Conservation (phyloP, 2,329 filamentous ascomycete genomes). For the Aspergillus pseudotamarii region DNA sequence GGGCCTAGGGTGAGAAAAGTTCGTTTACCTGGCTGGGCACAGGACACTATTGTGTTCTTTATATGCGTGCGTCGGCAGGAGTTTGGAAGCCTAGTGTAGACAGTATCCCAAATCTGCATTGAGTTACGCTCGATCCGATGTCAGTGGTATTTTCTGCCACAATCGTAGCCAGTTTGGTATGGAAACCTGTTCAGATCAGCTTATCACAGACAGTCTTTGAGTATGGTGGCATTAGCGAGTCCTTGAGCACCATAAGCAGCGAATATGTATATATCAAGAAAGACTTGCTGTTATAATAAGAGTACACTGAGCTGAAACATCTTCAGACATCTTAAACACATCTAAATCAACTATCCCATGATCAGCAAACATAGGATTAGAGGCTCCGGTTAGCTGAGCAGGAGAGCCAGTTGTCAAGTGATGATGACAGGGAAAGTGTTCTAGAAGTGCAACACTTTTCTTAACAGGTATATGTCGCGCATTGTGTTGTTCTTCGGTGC, state of each 20-base stretch:
- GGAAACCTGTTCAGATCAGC: slow-evolving; percentile 37
- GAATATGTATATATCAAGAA: no score
- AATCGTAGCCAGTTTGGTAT: slow-evolving; percentile 48
- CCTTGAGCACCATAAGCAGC: neutral
- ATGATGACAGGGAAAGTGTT: neutral
- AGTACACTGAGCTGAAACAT: neutral
- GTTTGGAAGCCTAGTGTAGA: slow-evolving; percentile 41
- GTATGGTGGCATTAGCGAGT: neutral
- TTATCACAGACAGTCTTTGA: neutral
- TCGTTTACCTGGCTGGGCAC: neutral
- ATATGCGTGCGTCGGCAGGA: slow-evolving; percentile 28
- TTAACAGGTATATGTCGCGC: neutral
- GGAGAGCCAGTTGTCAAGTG: neutral
- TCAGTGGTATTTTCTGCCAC: slow-evolving; percentile 42
- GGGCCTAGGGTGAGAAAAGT: slow-evolving; percentile 28
- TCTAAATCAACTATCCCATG: no score
- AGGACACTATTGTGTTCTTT: neutral
- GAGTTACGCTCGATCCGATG: slow-evolving; percentile 35
- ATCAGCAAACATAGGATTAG: no score
- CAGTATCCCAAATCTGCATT: slow-evolving; percentile 44
- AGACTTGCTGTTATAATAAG: neutral
- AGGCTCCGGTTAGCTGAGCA: neutral
- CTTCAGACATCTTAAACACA: no score
- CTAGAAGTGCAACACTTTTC: neutral
- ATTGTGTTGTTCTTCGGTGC: neutral